Evolutionary conservation across 192 early-diverging fungal species (phyloP), one percentile per base, ranked within the genome.

Genomic region (Thoreauomyces humboldtii): DNA sequence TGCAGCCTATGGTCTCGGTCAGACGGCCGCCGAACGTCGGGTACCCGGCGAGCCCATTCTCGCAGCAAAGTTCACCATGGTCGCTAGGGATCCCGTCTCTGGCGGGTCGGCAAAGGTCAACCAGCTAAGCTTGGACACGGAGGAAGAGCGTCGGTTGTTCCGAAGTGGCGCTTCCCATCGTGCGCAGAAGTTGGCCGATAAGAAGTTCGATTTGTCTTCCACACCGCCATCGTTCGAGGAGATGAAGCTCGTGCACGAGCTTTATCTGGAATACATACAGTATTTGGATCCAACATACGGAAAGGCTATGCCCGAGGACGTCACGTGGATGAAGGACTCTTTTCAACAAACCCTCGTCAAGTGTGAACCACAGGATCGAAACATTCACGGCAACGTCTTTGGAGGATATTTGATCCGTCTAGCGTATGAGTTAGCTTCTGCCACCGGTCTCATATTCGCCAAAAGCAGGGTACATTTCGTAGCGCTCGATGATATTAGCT

Each of bases 11-110:
- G 50, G 19, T 14, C 50, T 52, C 5, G 89, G 91, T 51, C 69
- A 79, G 4, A 62, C 88, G n/a, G 36, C 61, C 7, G 44, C 63
- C 0, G 64, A 74, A 35, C 42, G 71, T 2, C 72, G 55, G 59
- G 38, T 71, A 22, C 53, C 65, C 7, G 57, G 63, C 12, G 74
- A 87, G 42, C 79, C 83, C 5, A 85, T 92, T 55, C 75, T 94
- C 19, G 74, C 81, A 15, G 90, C 92, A 19, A 84, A 88, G 63
- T 93, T 96, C 64, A 92, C 89, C 4, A 96, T 94, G 92, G 94
- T 48, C 31, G 87, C 88, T 1, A 74, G 85, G 27, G 86, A 93
- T 70, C 77, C 89, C 5, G 58, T 74, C 29, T 91, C 90, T 0
- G 78, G 77, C 33, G 88, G 87, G 61, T 71, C 90, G 4, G 82